These are phyloP conservation scores for Coelastrella sp. DNA, from an alignment of 139 green algal species.

Conservation along the genomic window DNA sequence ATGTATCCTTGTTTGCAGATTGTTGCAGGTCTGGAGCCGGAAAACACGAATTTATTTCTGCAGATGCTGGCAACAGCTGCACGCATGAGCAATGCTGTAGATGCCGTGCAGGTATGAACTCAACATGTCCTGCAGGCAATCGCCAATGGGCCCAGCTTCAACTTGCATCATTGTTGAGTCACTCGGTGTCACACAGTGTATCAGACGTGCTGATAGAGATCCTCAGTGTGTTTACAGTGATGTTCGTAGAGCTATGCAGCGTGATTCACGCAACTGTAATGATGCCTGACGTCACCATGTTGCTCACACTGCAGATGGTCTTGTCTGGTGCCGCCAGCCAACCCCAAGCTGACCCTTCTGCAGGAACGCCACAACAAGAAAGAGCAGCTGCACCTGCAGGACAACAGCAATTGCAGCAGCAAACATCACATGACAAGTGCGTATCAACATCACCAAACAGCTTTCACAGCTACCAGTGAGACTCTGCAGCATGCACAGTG, in stretches of 20 bases:
- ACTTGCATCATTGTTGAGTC: too few species aligned
- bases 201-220: too few species aligned
- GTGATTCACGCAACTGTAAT: background rate
- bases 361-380: background rate
- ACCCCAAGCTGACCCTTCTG: background rate
- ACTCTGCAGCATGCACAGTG: too few species aligned
- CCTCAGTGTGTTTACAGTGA: background rate
- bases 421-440: background rate
- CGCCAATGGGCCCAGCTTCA: background rate
- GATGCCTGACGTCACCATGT: too few species aligned
- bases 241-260: background rate
- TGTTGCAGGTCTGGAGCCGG: slow-evolving; percentile 86
- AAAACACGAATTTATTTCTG: slow-evolving; percentile 87
- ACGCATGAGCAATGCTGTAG: slow-evolving; percentile 40
- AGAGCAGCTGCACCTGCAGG: background rate
- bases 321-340: background rate
- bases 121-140: background rate
- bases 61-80: slow-evolving; percentile 76
- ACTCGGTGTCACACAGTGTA: too few species aligned
- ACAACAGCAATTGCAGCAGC: slow-evolving; percentile 12
- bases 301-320: background rate
- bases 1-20: slow-evolving; percentile 67
- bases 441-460: too few species aligned
- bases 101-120: slow-evolving; percentile 58
- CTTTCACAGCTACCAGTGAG: too few species aligned